Base-by-base conservation (phyloP, 176 grass and related monocot species). In the Musa itinerans region DNA sequence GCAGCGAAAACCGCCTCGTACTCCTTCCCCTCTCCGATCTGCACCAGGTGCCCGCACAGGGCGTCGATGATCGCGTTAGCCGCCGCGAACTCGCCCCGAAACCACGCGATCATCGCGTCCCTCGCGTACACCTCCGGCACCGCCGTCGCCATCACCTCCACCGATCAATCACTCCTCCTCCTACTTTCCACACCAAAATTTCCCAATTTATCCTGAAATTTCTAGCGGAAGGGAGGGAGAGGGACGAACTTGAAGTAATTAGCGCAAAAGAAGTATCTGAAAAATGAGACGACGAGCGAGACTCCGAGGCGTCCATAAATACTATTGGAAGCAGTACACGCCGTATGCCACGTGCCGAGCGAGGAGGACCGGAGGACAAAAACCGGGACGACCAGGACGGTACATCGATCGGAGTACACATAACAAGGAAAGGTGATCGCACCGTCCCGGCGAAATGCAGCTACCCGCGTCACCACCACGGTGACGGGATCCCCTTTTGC, bases 1-100 rank as follows among this genome's bases (percentile, higher is more conserved):
- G 95, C 95, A 4, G 86, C 78, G 80, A 89, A 94, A 17, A 86
- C 84, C 62, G 84, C 75, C n/a, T 94, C 88, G 78, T 99, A 99
- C 83, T 91, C 90, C 68, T 84, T 29, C 9, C 84, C 88, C 22
- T 76, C 86, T 19, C 81, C 88, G 83, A 92, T 92, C 86, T 91
- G 88, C 6, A 84, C 84, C 22, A 99, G 80, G 83, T 99, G 95
- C 10, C 73, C 78, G 79, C 95, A 99, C 51, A 99, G 90, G 29
- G 76, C 76, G 79, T 99, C 95, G 88, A 99, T 94, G 77, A 99
- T 83, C 2, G 95, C 95, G 88, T 99, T 99, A 1, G 95, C 95
- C 1, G 95, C 95, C 12, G 95, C 95, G 76, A 99, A 99, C 86
- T 99, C 95, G 69, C 90, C 80, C 19, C 95, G 83, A 82, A 86